Evolutionary conservation across 1,139 yeast species (phyloP), one percentile per base, ranked within the genome.

Genomic region (Candida glucosophila): DNA sequence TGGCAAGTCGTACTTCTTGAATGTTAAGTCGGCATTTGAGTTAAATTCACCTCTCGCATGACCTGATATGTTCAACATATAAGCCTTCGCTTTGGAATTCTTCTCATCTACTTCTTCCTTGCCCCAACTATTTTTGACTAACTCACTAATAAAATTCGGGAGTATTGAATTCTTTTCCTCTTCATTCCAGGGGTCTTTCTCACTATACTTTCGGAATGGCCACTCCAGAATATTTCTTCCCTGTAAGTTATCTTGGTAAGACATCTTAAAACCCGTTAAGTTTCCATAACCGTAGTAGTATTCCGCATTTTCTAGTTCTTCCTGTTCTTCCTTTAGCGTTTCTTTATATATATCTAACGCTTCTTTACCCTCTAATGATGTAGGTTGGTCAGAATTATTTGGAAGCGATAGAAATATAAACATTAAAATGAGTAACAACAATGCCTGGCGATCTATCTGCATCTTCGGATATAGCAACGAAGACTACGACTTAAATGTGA

Each of bases 181-280:
- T 34, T 73, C 76, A n/a, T 26, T 25, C 73, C 80, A 78, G 4
- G 72, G 67, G 12, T 52, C 40, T 6, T 55, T 49, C 17, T 57
- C 48, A 17, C 55, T 52, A 30, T 34, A 63, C 2, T 57, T 26
- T 15, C 65, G 73, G 15, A 77, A 44, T 1, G 86, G 86, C 71
- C 78, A 78, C 1, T 73, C 59, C 28, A 67, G 61, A 1, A 43
- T 50, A 20, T 59, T 55, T 28, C 61, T 55, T 7, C 68, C 67
- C 4, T 52, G 41, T 4, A 62, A 11, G 17, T 59, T 63, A 45
- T 80, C 90, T 6, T 57, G 52, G 39, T 77, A 81, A 25, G 79
- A 74, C 30, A 75, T 51, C 42, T 59, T 63, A 34, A 77, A 69
- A 6, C 95, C 95, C 0, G 93, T 80, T 7, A 83, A 48, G 40